Percentiles rank a stretch among this genome's conserved stretches.
Conservation (phyloP, 768 basidiomycete species). For the Collybia sordida region DNA sequence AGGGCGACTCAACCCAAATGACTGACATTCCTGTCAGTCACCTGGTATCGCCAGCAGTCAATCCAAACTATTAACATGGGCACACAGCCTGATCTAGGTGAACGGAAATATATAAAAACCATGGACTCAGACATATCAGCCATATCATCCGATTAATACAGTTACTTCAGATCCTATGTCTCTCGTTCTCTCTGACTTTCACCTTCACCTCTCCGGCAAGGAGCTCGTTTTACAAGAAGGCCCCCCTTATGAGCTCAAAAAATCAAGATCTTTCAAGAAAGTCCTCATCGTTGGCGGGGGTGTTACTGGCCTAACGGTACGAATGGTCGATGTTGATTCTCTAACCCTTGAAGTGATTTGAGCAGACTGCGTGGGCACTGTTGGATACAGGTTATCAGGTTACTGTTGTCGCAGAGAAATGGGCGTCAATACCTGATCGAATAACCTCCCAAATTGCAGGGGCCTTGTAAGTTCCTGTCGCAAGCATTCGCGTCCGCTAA, state of each 20-base stretch:
- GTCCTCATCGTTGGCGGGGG: constrained; percentile 9
- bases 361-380: constrained; percentile 28
- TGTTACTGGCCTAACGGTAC: constrained; percentile 7
- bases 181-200: neutral
- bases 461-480: constrained; percentile 19
- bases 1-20: no score
- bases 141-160: no score
- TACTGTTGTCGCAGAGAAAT: constrained; percentile 27
- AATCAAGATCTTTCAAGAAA: neutral
- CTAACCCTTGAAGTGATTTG: neutral
- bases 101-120: no score
- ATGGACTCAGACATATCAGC: no score
- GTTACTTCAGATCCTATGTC: no score
- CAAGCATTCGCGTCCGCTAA: no score
- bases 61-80: no score
- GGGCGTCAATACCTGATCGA: constrained; percentile 16
- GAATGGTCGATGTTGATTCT: neutral
- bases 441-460: constrained; percentile 26
- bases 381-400: constrained; percentile 35
- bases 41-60: no score
- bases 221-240: constrained; percentile 5
- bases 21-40: no score
- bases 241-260: neutral
- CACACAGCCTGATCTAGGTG: no score
- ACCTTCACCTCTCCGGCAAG: constrained; percentile 1